Base-by-base conservation (phyloP, 2,329 filamentous ascomycete genomes). In the Chaetothyriales sp. region DNA sequence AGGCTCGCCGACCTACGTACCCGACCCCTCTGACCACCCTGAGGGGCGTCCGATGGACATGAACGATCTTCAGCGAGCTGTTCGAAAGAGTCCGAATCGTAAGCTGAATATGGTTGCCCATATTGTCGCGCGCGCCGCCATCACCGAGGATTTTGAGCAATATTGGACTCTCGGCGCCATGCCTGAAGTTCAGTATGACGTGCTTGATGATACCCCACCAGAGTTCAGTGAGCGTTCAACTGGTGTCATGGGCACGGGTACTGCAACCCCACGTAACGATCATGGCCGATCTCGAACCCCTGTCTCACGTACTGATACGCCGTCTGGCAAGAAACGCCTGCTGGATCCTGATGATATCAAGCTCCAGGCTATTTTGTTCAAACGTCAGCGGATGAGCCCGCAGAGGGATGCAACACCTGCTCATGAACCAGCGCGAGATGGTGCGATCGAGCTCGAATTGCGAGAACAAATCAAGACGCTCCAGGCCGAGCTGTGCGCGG, bases 111-210 rank as follows among this genome's bases (percentile, higher is more conserved):
- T 52, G 13, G 49, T 58, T 25, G 59, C 58, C 9, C 44, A 37
- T 9, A 46, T 57, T 4, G 50, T 58, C 28, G 49, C 51, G 7
- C 48, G 47, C 37, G 55, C 54, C 47, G 63, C 69, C 18, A 51
- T 66, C n/a, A 61, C 64, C 0, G 66, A 68, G 33, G 63, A 66
- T 50, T 65, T 69, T 49, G 59, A 62, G 18, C 50, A 60, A n/a
- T 60, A 60, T 10, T 73, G 70, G 70, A 57, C 64, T 33, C 51
- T 72, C 13, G 62, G 67, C 25, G 47, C 51, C 3, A 65, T 72
- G 28, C 68, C 70, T 47, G 62, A 64, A 33, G 56, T 73, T 43
- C 62, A 65, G 4, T 59, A 70, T 43, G 58, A 63, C 19, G 62
- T 62, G 7, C 49, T 63, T 1, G 61, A 63, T 13, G 63, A 65